Evolutionary conservation across 805 yeast species (phyloP).

Genomic region (Sugiyamaella boreocaroliniensis): DNA sequence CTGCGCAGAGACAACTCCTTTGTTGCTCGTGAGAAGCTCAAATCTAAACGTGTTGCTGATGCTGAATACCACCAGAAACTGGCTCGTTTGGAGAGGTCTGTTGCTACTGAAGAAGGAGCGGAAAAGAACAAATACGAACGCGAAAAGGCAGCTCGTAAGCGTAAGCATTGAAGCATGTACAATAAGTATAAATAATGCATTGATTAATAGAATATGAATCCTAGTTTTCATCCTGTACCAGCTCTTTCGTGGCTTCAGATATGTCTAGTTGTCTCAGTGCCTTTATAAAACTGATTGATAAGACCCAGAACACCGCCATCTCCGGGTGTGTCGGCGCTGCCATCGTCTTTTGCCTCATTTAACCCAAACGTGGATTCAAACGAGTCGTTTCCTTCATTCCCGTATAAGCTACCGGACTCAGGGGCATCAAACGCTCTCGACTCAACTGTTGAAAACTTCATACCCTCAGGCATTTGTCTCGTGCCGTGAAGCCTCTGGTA

Average conservation of each 20-base stretch:
- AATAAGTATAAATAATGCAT: not conserved
- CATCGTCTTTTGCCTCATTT: conserved; percentile 20
- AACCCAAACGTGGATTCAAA: conserved; percentile 7
- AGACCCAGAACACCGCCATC: conserved; percentile 65
- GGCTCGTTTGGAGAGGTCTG: conserved; percentile 77
- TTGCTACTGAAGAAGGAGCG: conserved; percentile 90
- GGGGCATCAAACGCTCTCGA: conserved; percentile 15
- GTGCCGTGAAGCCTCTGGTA: conserved; percentile 21
- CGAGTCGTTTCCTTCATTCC: conserved; percentile 3
- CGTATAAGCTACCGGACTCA: not conserved
- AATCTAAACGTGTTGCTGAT: conserved; percentile 67
- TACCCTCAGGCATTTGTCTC: not conserved
- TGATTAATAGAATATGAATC: not conserved
- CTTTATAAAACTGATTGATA: conserved; percentile 71
- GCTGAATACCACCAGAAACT: conserved; percentile 82
- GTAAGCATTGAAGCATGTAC: conserved; percentile 24
- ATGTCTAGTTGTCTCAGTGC: conserved; percentile 35
- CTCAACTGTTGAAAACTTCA: not conserved
- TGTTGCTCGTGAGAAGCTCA: conserved; percentile 76
- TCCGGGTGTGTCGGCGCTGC: conserved; percentile 40
- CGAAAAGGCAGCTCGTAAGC: conserved; percentile 63
- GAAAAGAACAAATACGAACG: conserved; percentile 89
- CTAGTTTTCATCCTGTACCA: not conserved
- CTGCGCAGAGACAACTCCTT: conserved; percentile 83
- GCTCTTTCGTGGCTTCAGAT: not conserved